These are phyloP conservation scores for Chenopodium berlandieri DNA, from an alignment of 148 eudicot genomes.

Conservation along the genomic window DNA sequence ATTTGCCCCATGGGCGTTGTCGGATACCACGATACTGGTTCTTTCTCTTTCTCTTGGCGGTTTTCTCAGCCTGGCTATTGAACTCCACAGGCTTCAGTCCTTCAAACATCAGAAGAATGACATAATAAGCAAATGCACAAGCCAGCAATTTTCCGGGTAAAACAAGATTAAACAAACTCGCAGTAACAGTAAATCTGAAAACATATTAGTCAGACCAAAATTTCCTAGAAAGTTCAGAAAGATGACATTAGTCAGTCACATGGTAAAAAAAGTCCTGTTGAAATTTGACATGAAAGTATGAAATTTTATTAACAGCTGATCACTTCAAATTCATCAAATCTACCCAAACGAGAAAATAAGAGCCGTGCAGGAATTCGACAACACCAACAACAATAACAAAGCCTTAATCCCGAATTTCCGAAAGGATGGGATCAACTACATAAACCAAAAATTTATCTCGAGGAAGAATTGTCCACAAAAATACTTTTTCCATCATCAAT, in stretches of 20 bases:
- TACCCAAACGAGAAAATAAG: background rate
- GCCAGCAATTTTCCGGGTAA: background rate
- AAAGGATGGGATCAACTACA: too few species aligned
- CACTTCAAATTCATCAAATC: background rate
- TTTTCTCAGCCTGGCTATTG: slow-evolving; percentile 51
- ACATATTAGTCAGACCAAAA: background rate
- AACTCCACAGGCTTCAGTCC: slow-evolving; percentile 46
- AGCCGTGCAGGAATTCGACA: background rate
- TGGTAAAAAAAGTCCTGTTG: too few species aligned
- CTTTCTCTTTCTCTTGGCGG: slow-evolving; percentile 80
- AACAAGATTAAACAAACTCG: background rate
- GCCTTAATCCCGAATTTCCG: too few species aligned
- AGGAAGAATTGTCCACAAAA: too few species aligned
- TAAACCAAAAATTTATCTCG: too few species aligned
- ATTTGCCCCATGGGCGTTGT: slow-evolving; percentile 99
- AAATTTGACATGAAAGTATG: too few species aligned
- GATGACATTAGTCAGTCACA: background rate
- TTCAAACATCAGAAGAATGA: slow-evolving; percentile 23
- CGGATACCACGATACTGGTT: slow-evolving; percentile 92
- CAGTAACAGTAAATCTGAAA: background rate
- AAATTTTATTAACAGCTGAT: background rate
- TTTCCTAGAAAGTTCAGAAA: background rate
- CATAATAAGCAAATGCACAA: background rate
- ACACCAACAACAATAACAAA: too few species aligned
- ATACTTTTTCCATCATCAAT: too few species aligned